These are phyloP conservation scores for Durio zibethinus DNA, from an alignment of 345 rosid genomes.

Conservation along the genomic window DNA sequence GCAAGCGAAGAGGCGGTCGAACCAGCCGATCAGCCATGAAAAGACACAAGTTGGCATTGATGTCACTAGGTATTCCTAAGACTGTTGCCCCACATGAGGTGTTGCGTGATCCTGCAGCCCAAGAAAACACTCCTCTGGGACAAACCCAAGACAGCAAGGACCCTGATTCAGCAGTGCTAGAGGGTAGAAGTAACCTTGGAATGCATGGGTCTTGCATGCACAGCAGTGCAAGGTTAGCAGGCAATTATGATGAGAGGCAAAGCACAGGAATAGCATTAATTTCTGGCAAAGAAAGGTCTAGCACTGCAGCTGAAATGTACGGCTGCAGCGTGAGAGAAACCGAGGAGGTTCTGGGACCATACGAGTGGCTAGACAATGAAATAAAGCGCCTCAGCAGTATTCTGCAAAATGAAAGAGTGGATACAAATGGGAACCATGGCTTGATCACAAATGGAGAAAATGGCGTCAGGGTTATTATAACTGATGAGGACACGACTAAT, in stretches of 20 bases:
- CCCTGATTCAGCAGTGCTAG: no score
- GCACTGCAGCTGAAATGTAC: background rate
- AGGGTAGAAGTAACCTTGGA: background rate
- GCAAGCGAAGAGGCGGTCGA: constrained; percentile 25
- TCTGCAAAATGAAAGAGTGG: constrained; percentile 1
- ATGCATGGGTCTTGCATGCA: background rate
- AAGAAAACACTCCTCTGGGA: background rate
- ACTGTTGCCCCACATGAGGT: background rate
- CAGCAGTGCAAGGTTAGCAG: background rate
- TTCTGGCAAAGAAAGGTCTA: background rate
- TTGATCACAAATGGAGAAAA: background rate
- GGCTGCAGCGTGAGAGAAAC: background rate
- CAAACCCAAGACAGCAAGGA: background rate
- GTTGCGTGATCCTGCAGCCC: background rate
- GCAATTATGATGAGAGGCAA: background rate
- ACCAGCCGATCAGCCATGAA: constrained; percentile 41
- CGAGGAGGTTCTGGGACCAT: constrained; percentile 41
- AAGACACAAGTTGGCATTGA: constrained; percentile 37
- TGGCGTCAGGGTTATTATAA: background rate
- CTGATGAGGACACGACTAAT: background rate
- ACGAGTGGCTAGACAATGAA: constrained; percentile 69
- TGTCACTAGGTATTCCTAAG: constrained; percentile 13
- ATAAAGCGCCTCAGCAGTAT: constrained; percentile 41
- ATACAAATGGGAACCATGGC: background rate
- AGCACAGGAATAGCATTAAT: background rate